phyloP scores from a whole-genome alignment of 2,329 filamentous ascomycete species.

The Arthroderma uncinatum region DNA sequence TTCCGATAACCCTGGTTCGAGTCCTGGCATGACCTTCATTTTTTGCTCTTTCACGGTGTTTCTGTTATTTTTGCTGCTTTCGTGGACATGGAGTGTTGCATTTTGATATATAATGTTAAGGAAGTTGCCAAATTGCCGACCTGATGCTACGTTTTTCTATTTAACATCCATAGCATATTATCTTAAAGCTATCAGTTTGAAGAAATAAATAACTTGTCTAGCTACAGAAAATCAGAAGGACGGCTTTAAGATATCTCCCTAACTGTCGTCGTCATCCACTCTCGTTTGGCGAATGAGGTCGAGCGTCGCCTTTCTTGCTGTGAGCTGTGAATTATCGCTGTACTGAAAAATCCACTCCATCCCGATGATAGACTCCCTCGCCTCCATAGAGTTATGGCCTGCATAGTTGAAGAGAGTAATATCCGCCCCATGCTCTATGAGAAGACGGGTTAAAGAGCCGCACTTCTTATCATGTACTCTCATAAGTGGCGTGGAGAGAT shows the following conservation, averaged over 20 bases:
- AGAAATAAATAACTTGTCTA: too few species aligned
- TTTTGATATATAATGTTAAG: too few species aligned
- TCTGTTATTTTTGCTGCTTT: neutral
- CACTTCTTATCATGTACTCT: neutral
- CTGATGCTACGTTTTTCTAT: too few species aligned
- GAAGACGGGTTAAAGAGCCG: slow-evolving; percentile 11
- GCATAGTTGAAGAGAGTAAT: slow-evolving; percentile 8
- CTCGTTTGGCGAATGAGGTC: neutral
- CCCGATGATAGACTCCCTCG: too few species aligned
- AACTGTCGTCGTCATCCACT: neutral
- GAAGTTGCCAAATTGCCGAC: too few species aligned
- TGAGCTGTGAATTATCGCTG: neutral
- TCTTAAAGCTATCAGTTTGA: too few species aligned
- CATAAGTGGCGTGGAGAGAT: slow-evolving; percentile 17
- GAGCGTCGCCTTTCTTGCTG: neutral
- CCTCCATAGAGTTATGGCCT: neutral
- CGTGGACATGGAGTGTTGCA: too few species aligned
- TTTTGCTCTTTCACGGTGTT: neutral
- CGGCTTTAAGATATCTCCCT: too few species aligned
- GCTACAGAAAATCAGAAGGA: too few species aligned
- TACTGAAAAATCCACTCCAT: neutral
- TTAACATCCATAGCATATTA: too few species aligned
- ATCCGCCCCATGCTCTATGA: slow-evolving; percentile 16
- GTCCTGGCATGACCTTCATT: slow-evolving; percentile 1
- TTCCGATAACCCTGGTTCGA: slow-evolving; percentile 6